Percentiles rank a stretch among this genome's conserved stretches.
Conservation (phyloP, 1,284 basidiomycete genomes). For the Ustilago curta region DNA sequence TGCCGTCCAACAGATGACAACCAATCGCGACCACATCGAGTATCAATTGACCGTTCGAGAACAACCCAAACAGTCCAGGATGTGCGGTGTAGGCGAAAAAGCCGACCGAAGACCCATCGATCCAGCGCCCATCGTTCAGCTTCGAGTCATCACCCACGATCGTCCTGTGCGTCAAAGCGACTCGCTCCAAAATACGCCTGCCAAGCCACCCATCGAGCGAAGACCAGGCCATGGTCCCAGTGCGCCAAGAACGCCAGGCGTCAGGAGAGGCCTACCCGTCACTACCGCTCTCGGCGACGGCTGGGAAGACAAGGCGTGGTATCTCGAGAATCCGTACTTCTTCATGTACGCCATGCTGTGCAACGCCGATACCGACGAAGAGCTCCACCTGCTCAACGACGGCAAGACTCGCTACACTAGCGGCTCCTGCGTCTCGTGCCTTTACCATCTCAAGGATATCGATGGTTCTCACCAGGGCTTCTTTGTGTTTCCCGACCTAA, state of each 20-base stretch:
- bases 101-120: slow-evolving; percentile 93
- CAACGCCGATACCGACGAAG: slow-evolving; percentile 75
- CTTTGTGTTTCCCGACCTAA: slow-evolving; percentile 70
- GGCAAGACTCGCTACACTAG: slow-evolving; percentile 90
- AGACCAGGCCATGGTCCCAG: slow-evolving; percentile 36
- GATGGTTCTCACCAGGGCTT: slow-evolving; percentile 80
- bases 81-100: slow-evolving; percentile 74
- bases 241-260: slow-evolving; percentile 28
- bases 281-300: slow-evolving; percentile 56
- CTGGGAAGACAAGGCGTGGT: slow-evolving; percentile 68
- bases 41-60: slow-evolving; percentile 63
- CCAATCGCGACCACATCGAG: slow-evolving; percentile 58
- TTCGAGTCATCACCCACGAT: slow-evolving; percentile 78
- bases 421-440: slow-evolving; percentile 86
- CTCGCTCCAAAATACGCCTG: slow-evolving; percentile 18
- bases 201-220: slow-evolving; percentile 42
- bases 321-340: slow-evolving; percentile 65
- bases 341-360: slow-evolving; percentile 68
- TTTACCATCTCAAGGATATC: slow-evolving; percentile 95
- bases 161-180: slow-evolving; percentile 36
- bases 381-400: slow-evolving; percentile 91
- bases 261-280: slow-evolving; percentile 56
- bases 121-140: slow-evolving; percentile 94
- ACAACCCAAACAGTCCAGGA: slow-evolving; percentile 65
- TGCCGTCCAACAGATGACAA: slow-evolving; percentile 54